These are phyloP conservation scores for Lasiodiplodia gonubiensis DNA, from an alignment of 2,329 filamentous ascomycete genomes.

Conservation along the genomic window DNA sequence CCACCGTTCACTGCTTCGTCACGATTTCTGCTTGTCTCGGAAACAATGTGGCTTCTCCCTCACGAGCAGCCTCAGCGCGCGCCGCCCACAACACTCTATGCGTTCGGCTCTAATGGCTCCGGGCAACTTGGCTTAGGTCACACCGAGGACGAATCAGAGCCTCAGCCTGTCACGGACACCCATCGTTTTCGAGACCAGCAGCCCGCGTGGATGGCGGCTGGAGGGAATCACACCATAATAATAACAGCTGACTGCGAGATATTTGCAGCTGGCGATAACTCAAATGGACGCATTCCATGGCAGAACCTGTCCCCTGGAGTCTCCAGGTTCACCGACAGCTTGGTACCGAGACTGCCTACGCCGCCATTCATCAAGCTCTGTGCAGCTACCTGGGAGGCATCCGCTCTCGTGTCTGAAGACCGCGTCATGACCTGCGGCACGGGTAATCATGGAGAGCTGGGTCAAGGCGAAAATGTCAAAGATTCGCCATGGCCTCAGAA, in stretches of 20 bases:
- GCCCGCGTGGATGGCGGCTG: conserved; percentile 58
- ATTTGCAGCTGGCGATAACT: conserved; percentile 69
- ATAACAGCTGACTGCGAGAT: conserved; percentile 65
- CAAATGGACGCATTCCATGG: conserved; percentile 43
- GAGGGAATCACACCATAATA: conserved; percentile 87
- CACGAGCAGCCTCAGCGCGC: conserved; percentile 12
- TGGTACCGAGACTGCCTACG: conserved; percentile 5
- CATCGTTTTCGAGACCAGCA: conserved; percentile 27
- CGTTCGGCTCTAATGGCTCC: conserved; percentile 60
- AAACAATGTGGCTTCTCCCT: conserved; percentile 6
- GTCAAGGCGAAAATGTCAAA: conserved; percentile 55
- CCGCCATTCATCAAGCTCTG: conserved; percentile 45
- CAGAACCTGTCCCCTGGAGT: neutral
- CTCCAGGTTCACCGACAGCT: conserved; percentile 9
- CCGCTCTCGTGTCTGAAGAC: conserved; percentile 61
- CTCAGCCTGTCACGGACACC: conserved; percentile 19
- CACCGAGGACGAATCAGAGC: conserved; percentile 48
- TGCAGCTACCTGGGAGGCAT: conserved; percentile 81
- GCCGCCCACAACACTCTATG: conserved; percentile 42
- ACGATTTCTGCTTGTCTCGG: neutral
- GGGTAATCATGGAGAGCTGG: conserved; percentile 75
- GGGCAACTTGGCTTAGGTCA: conserved; percentile 58
- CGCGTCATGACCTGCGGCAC: conserved; percentile 68
- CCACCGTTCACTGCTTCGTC: neutral
- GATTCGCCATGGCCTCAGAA: conserved; percentile 53